Evolutionary conservation across 2,329 filamentous ascomycete species (phyloP).

Genomic region (Hirsutella thompsonii): DNA sequence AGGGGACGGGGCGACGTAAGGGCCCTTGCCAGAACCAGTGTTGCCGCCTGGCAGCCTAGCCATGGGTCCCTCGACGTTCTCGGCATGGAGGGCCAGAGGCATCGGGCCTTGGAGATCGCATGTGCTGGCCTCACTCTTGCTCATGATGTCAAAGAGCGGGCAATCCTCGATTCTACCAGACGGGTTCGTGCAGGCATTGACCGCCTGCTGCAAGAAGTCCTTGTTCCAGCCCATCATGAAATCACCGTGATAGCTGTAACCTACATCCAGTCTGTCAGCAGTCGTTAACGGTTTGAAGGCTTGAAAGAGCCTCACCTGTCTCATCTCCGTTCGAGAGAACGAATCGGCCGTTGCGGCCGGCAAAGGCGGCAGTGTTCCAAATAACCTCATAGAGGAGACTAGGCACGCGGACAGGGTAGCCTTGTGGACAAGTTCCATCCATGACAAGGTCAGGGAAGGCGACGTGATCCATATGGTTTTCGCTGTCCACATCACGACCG

Average conservation of each 20-base stretch:
- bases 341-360: slow-evolving; percentile 52
- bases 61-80: slow-evolving; percentile 45
- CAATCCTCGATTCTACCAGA: slow-evolving; percentile 64
- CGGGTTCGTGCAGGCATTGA: slow-evolving; percentile 59
- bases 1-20: not conserved
- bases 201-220: slow-evolving; percentile 55
- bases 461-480: slow-evolving; percentile 52
- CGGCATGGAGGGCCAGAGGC: slow-evolving; percentile 39
- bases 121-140: slow-evolving; percentile 37
- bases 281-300: not conserved
- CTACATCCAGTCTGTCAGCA: slow-evolving; percentile 19
- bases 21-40: slow-evolving; percentile 6
- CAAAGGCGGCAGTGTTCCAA: slow-evolving; percentile 59
- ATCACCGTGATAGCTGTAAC: slow-evolving; percentile 67
- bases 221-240: slow-evolving; percentile 70
- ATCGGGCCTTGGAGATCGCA: slow-evolving; percentile 48
- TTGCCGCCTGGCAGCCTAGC: slow-evolving; percentile 48
- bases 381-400: slow-evolving; percentile 80
- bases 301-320: slow-evolving; percentile 37
- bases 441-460: slow-evolving; percentile 69
- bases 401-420: slow-evolving; percentile 54
- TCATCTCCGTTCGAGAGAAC: slow-evolving; percentile 67
- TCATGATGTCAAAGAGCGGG: slow-evolving; percentile 58
- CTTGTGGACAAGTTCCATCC: slow-evolving; percentile 60
- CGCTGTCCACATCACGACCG: slow-evolving; percentile 46